Base-by-base conservation (phyloP, 2,329 filamentous ascomycete species). In the Diaporthe vexans region DNA sequence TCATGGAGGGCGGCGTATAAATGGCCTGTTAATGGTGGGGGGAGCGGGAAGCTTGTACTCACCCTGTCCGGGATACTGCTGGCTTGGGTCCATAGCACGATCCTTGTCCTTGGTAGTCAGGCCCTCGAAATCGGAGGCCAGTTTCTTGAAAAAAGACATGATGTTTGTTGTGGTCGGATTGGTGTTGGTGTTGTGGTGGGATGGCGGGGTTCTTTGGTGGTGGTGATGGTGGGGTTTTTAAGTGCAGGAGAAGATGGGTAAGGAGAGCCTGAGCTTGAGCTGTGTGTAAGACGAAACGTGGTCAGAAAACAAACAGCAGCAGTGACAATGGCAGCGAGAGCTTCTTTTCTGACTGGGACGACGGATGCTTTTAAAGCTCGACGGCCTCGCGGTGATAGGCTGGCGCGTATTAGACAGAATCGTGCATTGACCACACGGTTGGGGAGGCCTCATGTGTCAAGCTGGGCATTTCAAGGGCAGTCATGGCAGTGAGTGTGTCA, bases 51-150 rank as follows among this genome's bases (percentile, higher is more conserved):
- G 58, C 63, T 69, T 68, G 35, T 67, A 74, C 75, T 75, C 40
- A 76, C 74, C 51, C 54, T 73, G 63, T 17, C 69, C 71, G n/a
- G 68, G 65, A 51, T 77, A 72, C 74, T 76, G 71, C 70, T 77
- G 74, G 21, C 71, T 26, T 43, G 75, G 76, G 56, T 78, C 75
- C 52, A 77, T 80, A 46, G 75, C 63, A 40, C 74, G 61, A 72
- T 85, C 83, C 76, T 83, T 82, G 78, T 86, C 83, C 63, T 82
- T 82, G 54, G 79, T 76, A 59, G 77, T 61, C 58, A 88, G 81
- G 76, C 85, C 84, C 76, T 86, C 85, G 33, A 84, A 81, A 70
- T 83, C 80, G 46, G 81, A 80, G 67, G 79, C 78, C 29, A 83
- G 78, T 72, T 82, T 83, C 76, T 80, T 80, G 72, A 84, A 81